Base-by-base conservation (phyloP, 805 yeast species). In the Wilhelminamyces savonicus region DNA sequence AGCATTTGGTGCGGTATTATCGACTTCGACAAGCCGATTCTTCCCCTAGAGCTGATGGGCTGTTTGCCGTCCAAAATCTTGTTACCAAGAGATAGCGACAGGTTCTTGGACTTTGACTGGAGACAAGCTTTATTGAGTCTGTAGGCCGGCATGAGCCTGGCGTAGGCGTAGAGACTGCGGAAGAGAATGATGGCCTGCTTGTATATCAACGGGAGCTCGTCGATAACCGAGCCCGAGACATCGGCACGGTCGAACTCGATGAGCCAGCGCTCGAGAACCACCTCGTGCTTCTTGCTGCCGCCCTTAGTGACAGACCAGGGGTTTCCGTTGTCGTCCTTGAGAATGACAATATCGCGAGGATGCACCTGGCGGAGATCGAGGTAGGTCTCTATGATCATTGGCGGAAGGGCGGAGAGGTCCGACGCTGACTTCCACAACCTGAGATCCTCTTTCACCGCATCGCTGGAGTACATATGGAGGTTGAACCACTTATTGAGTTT, bases 191-290 rank as follows among this genome's bases (percentile, higher is more conserved):
- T 73, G 18, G 88, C 72, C 42, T 80, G 82, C 44, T 83, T 85
- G 57, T 83, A 82, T 7, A 83, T 71, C 24, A 69, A 55, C 1
- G 87, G 82, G 11, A 82, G 63, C 30, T 83, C 92, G 14, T 65
- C 66, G 3, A 56, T 36, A 5, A 55, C 51, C 14, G 54, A 39
- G 11, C 54, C 57, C 6, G 47, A 60, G 50, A 49, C 62, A 16
- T 51, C 53, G 24, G 58, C 60, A 12, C 72, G 56, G 45, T 82
- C 88, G 36, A 88, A 72, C 52, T 88, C 95, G 20, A 92, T 59
- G 15, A 86, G 65, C 98, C 98, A 92, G 35, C 98, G 69, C 49
- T 92, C 98, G 34, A 92, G 59, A 2, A 92, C 96, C n/a, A 92
- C 74, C 54, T 90, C 97, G 12, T 75, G 67, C 45, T 82, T 82